Evolutionary conservation across 225 moss, liverwort and hornwort species (phyloP).

Genomic region (Pleurozium schreberi): DNA sequence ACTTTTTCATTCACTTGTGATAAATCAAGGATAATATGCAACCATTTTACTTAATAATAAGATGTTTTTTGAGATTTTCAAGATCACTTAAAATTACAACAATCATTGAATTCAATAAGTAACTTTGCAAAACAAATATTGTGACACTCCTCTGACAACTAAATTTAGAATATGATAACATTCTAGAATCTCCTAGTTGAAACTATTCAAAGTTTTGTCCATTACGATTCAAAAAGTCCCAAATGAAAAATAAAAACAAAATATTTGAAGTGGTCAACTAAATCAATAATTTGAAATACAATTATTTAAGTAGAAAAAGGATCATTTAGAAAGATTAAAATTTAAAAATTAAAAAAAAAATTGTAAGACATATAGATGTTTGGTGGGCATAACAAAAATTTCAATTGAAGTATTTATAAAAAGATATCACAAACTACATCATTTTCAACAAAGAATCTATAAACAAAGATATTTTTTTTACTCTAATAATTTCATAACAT

Average conservation of each 20-base stretch:
- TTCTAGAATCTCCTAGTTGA: neutral
- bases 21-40: neutral
- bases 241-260: neutral
- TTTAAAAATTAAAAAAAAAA: no score
- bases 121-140: neutral
- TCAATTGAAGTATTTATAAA: no score
- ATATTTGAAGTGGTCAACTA: neutral
- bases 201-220: neutral
- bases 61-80: neutral
- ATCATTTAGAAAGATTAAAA: no score
- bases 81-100: no score
- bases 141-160: no score
- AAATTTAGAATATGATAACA: neutral
- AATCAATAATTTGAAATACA: no score
- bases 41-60: neutral
- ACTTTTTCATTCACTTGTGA: neutral
- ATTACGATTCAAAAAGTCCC: neutral
- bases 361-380: fast-evolving
- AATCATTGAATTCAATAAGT: neutral
- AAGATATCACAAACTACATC: neutral
- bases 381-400: no score
- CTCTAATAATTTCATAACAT: neutral
- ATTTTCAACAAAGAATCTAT: neutral
- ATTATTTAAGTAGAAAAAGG: no score
- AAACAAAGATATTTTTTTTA: neutral